Evolutionary conservation across 129 eudicot species (phyloP), one percentile per base, ranked within the genome.

Genomic region (Chrysanthemum lavandulifolium): DNA sequence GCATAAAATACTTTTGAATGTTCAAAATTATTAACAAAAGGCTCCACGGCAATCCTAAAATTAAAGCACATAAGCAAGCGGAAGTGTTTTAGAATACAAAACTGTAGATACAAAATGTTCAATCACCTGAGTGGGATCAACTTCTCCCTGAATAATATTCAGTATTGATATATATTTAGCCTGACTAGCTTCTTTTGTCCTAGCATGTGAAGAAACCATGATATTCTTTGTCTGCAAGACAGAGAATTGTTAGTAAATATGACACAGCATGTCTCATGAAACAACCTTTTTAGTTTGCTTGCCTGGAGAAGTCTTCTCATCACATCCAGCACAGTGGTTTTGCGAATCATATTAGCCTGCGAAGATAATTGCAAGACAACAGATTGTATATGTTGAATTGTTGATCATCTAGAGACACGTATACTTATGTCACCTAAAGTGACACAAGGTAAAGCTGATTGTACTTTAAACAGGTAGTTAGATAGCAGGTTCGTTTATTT

Each of bases 221-320:
- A 95, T 95, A 79, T 95, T 95, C 80, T 95, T 95, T 48, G 99
- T 82, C 97, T 95, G 93, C 85, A 84, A 73, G 77, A 73, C 45
- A 74, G 10, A 81, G 3, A n/a, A 60, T 56, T 53, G 72, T 85
- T 21, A 79, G 77, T 54, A 80, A 27, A 84, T 74, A 29, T 43
- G 29, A 50, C 57, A 23, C 78, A 7, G 27, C 21, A 13, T 40
- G 71, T 52, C 29, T 70, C 61, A 13, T 36, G 7, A 72, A 77
- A n/a, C 70, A 19, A 1, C 5, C 59, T 29, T 14, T 63, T 69
- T 69, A 16, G 53, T 65, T 36, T 10, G 61, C 92, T 87, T 88
- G 71, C 99, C 94, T 95, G 99, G 56, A 95, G 96, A 84, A 95
- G 99, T 80, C 97, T 90, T 88, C 99, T 91, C 99, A 95, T 95